Base-by-base conservation (phyloP, 208 protist species). In the Leishmania mexicana region DNA sequence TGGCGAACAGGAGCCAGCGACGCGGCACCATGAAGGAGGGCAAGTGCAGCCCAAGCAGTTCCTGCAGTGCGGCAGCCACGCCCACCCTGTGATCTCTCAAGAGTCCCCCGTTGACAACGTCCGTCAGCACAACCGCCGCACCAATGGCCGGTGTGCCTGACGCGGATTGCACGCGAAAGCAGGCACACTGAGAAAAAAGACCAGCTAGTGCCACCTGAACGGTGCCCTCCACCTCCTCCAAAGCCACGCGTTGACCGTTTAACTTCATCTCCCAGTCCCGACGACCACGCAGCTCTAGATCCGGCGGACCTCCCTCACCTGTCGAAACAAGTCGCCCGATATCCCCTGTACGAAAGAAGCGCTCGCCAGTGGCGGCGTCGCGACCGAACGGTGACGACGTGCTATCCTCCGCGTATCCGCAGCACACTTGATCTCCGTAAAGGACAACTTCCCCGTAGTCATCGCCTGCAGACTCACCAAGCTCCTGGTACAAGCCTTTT, bases 221-320 rank as follows among this genome's bases (percentile, higher is more conserved):
- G 13, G 78, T 76, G 8, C 83, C 64, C 73, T 94, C 89, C 57
- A 94, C 87, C 80, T 92, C 91, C 81, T 92, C 91, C 35, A 94
- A 74, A 8, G 87, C 75, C 35, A 90, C 88, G 8, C 91, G 91
- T 78, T 92, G 88, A 28, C 89, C 91, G 72, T 88, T 90, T 54
- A 94, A 24, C 76, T 94, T 94, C 6, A 94, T 77, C 67, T 92
- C 85, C 74, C 79, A 88, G 75, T 94, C 91, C 11, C 67, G 81
- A 31, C 91, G 86, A n/a, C 91, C 91, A 40, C 75, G 68, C 54
- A 94, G 78, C 72, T 79, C 62, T 42, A 75, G 40, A 57, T 79
- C 49, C 17, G 51, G 76, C 60, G 5, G 15, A 47, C 21, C 57
- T 21, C 47, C 57, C 31, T 60, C 75, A 28, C n/a, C 60, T 24